Evolutionary conservation across 768 basidiomycete genomes (phyloP).

Genomic region (Suillus plorans): DNA sequence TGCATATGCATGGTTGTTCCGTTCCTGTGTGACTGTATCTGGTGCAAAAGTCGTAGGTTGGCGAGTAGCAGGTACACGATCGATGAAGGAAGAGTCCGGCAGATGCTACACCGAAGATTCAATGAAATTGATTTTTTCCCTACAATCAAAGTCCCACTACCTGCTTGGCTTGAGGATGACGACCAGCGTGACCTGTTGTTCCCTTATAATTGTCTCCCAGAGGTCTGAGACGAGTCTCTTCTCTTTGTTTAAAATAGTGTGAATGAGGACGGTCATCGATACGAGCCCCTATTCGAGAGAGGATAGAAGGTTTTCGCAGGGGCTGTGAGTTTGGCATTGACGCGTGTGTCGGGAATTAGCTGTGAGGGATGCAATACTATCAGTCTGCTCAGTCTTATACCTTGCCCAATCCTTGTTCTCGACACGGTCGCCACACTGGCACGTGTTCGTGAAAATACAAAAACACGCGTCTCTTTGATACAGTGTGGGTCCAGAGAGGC

Average conservation of each 20-base stretch:
- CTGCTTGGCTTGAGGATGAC: background rate
- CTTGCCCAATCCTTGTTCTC: background rate
- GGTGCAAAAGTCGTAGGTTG: background rate
- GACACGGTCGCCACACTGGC: background rate
- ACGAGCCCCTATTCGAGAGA: background rate
- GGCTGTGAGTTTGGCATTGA: background rate
- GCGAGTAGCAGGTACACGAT: background rate
- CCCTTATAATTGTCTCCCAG: no score
- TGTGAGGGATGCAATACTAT: no score
- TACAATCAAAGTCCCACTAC: background rate
- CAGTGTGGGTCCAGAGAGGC: slow-evolving; percentile 6
- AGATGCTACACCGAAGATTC: background rate
- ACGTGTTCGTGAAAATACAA: background rate
- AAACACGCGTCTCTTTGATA: background rate
- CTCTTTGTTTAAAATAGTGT: background rate
- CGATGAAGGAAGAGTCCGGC: background rate
- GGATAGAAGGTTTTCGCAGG: background rate
- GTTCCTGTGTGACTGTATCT: background rate
- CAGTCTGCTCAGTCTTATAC: background rate
- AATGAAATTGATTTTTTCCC: background rate
- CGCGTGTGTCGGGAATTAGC: background rate
- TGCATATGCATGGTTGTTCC: background rate
- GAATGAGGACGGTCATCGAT: background rate
- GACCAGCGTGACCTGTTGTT: background rate
- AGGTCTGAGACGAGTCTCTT: no score